Percentiles rank a stretch among this genome's conserved stretches.
Evolutionary conservation across 768 basidiomycete genomes (phyloP).

Genomic region (Boletus speciosus): DNA sequence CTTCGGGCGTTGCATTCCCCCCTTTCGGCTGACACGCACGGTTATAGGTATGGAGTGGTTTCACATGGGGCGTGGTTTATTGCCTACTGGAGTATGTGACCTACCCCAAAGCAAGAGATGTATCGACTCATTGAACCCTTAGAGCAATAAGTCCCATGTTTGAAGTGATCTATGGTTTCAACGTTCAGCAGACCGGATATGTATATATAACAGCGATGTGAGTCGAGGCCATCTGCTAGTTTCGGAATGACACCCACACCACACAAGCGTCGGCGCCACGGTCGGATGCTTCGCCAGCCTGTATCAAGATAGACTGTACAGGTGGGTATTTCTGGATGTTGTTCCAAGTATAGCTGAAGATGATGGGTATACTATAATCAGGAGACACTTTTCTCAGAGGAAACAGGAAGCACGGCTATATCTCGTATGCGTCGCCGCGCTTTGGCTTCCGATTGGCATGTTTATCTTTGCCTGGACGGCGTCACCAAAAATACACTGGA

Average conservation of each 20-base stretch:
- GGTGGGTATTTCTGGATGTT: constrained; percentile 26
- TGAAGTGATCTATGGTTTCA: constrained; percentile 54
- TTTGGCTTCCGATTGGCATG: constrained; percentile 55
- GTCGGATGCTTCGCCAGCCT: constrained; percentile 44
- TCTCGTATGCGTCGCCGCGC: constrained; percentile 47
- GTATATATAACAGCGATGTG: constrained; percentile 54
- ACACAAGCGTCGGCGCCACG: constrained; percentile 47
- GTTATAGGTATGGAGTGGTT: constrained; percentile 57
- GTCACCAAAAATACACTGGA: constrained; percentile 55
- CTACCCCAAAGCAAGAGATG: background rate
- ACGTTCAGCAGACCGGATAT: constrained; percentile 54
- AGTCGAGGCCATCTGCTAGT: constrained; percentile 12
- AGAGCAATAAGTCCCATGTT: constrained; percentile 60
- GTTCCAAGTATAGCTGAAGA: constrained; percentile 8
- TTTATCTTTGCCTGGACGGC: constrained; percentile 73
- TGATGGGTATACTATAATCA: constrained; percentile 17
- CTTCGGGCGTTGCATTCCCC: background rate
- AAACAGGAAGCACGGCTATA: constrained; percentile 60
- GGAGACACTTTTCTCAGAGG: constrained; percentile 17
- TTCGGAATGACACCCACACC: background rate
- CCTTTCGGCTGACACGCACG: background rate
- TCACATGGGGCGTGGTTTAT: constrained; percentile 74
- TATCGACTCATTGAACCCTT: background rate
- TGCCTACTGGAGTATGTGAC: constrained; percentile 53
- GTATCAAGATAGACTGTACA: constrained; percentile 50